Percentiles rank a stretch among this genome's conserved stretches.
These are phyloP conservation scores for Amaranthus tricolor DNA, from an alignment of 179 eudicot genomes.

Conservation along the genomic window DNA sequence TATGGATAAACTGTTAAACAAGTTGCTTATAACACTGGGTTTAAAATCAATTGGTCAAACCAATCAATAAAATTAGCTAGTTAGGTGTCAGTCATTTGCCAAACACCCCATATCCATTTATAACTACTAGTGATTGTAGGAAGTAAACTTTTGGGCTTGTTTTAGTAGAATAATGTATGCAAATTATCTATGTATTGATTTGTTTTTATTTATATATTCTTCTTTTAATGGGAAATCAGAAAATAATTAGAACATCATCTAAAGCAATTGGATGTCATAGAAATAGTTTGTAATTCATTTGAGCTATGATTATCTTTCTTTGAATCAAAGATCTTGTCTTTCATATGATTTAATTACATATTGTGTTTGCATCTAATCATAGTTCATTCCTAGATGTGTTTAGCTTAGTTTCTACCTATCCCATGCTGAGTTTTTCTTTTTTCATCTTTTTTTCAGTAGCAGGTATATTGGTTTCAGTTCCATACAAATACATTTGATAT, in stretches of 20 bases:
- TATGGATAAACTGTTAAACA: too few species aligned
- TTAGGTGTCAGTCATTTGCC: too few species aligned
- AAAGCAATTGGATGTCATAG: background rate
- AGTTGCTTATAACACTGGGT: too few species aligned
- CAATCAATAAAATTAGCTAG: too few species aligned
- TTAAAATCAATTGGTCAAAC: too few species aligned
- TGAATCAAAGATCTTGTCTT: background rate
- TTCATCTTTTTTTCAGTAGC: constrained; percentile 11
- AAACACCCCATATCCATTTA: too few species aligned
- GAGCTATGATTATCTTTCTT: background rate
- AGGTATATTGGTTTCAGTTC: constrained; percentile 2
- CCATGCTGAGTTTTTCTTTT: constrained; percentile 23
- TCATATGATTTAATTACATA: background rate
- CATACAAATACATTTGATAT: too few species aligned
- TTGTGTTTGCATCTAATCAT: background rate
- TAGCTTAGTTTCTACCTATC: constrained; percentile 3
- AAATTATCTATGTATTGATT: background rate
- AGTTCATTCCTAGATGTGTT: background rate
- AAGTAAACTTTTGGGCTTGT: background rate
- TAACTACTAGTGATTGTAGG: background rate
- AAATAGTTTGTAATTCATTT: background rate
- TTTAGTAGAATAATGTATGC: background rate
- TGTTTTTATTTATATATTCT: background rate
- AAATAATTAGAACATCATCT: background rate
- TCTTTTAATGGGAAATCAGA: background rate